Percentiles rank a stretch among this genome's conserved stretches.
Conservation (phyloP, 164 flowering plant genomes). For the Malania oleifera region DNA sequence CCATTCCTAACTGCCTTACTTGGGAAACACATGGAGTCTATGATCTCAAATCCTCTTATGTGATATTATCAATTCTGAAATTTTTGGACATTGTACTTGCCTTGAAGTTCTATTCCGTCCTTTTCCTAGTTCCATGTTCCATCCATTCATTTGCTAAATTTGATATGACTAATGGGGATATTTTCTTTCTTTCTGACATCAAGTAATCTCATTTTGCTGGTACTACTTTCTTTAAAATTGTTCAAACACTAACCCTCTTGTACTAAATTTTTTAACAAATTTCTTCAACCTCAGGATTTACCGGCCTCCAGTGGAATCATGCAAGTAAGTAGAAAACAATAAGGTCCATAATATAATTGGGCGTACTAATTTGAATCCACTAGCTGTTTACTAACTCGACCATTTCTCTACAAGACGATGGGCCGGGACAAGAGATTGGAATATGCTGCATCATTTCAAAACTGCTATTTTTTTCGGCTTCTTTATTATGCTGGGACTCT, state of each 20-base stretch:
- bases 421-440: slow-evolving; percentile 91
- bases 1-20: too few species aligned
- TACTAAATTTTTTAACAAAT: neutral
- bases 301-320: slow-evolving; percentile 94
- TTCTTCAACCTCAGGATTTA: slow-evolving; percentile 55
- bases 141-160: neutral
- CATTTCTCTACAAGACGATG: slow-evolving; percentile 57
- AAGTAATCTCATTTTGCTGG: neutral
- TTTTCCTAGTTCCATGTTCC: neutral
- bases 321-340: slow-evolving; percentile 64
- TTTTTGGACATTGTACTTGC: too few species aligned
- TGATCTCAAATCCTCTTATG: too few species aligned
- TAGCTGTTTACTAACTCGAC: slow-evolving; percentile 10
- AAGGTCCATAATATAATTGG: neutral
- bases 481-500: slow-evolving; percentile 94
- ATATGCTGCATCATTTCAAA: slow-evolving; percentile 86
- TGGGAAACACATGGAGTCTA: too few species aligned
- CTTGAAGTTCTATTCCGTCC: too few species aligned
- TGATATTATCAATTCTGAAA: too few species aligned
- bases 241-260: too few species aligned
- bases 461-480: slow-evolving; percentile 79
- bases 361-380: neutral
- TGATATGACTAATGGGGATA: neutral
- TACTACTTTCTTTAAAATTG: neutral
- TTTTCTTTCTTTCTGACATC: neutral